Percentiles rank a stretch among this genome's conserved stretches.
Evolutionary conservation across 306 rosid genomes (phyloP).

Genomic region (Acacia melanoxylon): DNA sequence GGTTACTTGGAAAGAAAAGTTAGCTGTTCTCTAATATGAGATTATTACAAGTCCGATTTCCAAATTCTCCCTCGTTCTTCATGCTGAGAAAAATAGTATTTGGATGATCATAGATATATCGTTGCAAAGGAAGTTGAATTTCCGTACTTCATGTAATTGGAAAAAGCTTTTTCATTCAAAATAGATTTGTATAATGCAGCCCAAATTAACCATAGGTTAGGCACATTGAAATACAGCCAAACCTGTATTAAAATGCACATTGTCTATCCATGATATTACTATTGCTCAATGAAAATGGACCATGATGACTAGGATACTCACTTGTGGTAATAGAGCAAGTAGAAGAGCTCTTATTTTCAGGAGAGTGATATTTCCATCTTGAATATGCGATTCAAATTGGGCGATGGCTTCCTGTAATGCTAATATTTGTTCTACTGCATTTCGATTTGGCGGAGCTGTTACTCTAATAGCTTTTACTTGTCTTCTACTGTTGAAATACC

Average conservation of each 20-base stretch:
- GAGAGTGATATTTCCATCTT: conserved; percentile 81
- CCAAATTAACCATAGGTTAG: conserved; percentile 2
- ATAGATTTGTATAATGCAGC: neutral
- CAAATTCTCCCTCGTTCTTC: neutral
- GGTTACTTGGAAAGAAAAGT: neutral
- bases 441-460: conserved; percentile 67
- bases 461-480: conserved; percentile 65
- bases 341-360: conserved; percentile 88
- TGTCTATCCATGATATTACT: conserved; percentile 6
- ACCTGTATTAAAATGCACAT: neutral
- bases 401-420: conserved; percentile 82
- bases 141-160: neutral
- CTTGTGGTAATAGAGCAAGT: conserved; percentile 82
- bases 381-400: conserved; percentile 72
- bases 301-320: conserved; percentile 34
- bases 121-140: neutral
- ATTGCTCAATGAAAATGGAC: conserved; percentile 9
- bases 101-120: neutral
- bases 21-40: neutral
- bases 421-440: conserved; percentile 86
- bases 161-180: conserved; percentile 11
- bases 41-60: neutral
- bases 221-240: conserved; percentile 8
- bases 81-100: neutral
- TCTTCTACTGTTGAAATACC: conserved; percentile 59